Base-by-base conservation (phyloP, 768 basidiomycete genomes). In the Chalciporus sphaerocephalus region DNA sequence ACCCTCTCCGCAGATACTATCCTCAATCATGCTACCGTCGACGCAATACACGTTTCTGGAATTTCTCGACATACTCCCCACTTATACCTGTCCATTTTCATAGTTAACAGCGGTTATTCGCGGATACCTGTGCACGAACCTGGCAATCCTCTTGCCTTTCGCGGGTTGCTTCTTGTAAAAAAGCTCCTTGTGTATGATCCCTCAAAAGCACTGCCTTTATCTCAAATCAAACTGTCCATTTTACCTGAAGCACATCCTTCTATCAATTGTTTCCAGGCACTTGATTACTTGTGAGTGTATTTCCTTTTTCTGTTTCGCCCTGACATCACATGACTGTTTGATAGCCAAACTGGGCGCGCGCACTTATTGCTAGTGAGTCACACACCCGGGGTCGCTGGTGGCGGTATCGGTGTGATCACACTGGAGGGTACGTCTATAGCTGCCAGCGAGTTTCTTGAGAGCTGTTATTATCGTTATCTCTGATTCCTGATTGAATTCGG, bases 231-330 rank as follows among this genome's bases (percentile, higher is more conserved):
- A 2, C 74, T 98, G 1, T 83, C 87, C 0, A 85, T 95, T 21
- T 66, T 98, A 12, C 95, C 95, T 0, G 95, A 98, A 67, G 93
- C 93, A 5, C 72, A 73, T 33, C 91, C 92, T 0, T 76, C 79
- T 9, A 94, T 96, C 61, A 94, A 91, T 57, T 96, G 89, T 57
- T 92, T 96, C 72, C 92, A 97, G 61, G 92, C 92, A 0, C 67
- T 97, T 36, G 92, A 96, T 62, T 95, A 93, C 61, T 94, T 90
- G 87, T 89, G 57, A 28, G 79, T 57, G 0, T 16, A 11, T 12
- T 1, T 9, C 25, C 4, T 8, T 22, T 17, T 27, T 35, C 16
- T 10, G 6, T 27, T 24, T 13, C 13, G 51, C 22, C 30, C n/a
- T 46, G 23, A 28, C n/a, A n/a, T 46, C 39, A 27, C 42, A 57